These are phyloP conservation scores for Solanum paucissectum DNA, from an alignment of 257 asterid genomes.

Conservation along the genomic window DNA sequence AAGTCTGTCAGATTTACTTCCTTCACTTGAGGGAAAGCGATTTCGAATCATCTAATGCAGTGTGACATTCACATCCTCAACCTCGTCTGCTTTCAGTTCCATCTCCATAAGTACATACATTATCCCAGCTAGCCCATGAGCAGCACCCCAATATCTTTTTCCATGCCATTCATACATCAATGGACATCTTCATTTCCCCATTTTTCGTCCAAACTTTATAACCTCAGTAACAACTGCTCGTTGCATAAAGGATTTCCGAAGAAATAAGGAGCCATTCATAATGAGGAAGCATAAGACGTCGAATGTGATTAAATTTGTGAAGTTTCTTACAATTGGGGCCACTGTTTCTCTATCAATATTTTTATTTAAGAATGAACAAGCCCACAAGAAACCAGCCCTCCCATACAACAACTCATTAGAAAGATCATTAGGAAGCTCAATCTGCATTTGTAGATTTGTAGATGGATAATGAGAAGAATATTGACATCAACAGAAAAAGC, in stretches of 20 bases:
- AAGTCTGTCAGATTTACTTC: slow-evolving; percentile 52
- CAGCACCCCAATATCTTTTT: slow-evolving; percentile 80
- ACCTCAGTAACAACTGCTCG: slow-evolving; percentile 45
- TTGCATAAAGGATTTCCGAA: slow-evolving; percentile 12
- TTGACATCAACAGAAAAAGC: not conserved
- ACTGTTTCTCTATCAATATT: slow-evolving; percentile 41
- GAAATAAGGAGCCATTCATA: not conserved
- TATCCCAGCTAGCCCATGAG: slow-evolving; percentile 83
- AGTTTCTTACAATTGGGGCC: slow-evolving; percentile 35
- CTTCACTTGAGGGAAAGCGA: slow-evolving; percentile 69
- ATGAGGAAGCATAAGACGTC: slow-evolving; percentile 1
- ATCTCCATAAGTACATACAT: slow-evolving; percentile 56
- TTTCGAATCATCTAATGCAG: slow-evolving; percentile 54
- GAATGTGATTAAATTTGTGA: not conserved
- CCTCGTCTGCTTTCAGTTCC: slow-evolving; percentile 65
- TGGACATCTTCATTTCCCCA: slow-evolving; percentile 47
- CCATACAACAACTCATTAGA: slow-evolving; percentile 67
- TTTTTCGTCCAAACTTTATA: slow-evolving; percentile 42
- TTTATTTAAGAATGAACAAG: slow-evolving; percentile 61
- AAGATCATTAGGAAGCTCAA: slow-evolving; percentile 48
- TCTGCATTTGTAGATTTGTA: slow-evolving; percentile 20
- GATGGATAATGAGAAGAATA: not conserved
- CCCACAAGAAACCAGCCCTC: slow-evolving; percentile 79
- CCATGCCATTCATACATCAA: slow-evolving; percentile 85
- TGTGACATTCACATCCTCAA: slow-evolving; percentile 54